Conservation (phyloP, 1,284 basidiomycete genomes). For the Ustilago crameri region DNA sequence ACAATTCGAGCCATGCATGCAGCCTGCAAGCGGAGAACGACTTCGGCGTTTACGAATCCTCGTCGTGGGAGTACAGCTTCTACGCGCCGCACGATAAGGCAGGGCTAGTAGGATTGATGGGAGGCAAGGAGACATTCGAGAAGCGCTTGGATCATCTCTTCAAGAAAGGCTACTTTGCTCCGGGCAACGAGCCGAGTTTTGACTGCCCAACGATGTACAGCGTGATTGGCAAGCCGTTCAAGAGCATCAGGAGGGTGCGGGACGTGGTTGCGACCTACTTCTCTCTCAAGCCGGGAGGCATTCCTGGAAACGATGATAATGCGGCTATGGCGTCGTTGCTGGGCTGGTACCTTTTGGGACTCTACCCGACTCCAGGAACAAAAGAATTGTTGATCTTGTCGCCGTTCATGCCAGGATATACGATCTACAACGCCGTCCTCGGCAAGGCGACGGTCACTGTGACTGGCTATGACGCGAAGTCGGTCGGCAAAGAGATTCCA, state of each 20-base stretch:
- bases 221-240: constrained; percentile 39
- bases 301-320: constrained; percentile 72
- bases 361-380: constrained; percentile 73
- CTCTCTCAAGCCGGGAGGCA: constrained; percentile 33
- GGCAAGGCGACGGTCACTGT: constrained; percentile 49
- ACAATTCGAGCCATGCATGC: constrained; percentile 40
- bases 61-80: constrained; percentile 58
- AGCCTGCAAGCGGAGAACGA: constrained; percentile 54
- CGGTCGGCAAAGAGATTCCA: constrained; percentile 26
- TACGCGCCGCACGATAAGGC: constrained; percentile 58
- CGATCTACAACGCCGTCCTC: constrained; percentile 52
- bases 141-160: constrained; percentile 59
- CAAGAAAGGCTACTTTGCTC: constrained; percentile 45
- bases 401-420: constrained; percentile 56
- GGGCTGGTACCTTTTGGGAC: constrained; percentile 73
- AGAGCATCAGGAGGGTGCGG: constrained; percentile 42
- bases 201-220: constrained; percentile 55
- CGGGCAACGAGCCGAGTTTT: constrained; percentile 62
- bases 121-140: constrained; percentile 45
- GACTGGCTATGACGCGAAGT: constrained; percentile 40
- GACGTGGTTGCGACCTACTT: constrained; percentile 53
- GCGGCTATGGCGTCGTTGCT: constrained; percentile 79
- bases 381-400: constrained; percentile 57
- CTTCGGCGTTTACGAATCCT: constrained; percentile 56
- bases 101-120: constrained; percentile 55